These are phyloP conservation scores for Globisporangium canariense DNA, from an alignment of 352 stramenopile genomes.

Conservation along the genomic window DNA sequence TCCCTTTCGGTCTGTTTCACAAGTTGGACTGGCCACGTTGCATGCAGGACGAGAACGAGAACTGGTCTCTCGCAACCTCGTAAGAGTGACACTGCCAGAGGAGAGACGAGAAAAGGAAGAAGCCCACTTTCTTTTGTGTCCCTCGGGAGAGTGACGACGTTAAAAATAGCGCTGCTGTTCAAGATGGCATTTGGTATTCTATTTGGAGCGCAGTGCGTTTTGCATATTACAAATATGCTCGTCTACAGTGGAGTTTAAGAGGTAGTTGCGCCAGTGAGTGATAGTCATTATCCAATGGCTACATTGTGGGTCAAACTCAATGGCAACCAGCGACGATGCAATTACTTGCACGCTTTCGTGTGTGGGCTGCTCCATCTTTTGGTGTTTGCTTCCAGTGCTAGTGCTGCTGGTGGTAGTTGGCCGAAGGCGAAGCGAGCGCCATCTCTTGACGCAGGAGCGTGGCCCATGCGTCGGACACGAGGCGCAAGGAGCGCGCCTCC, in stretches of 20 bases:
- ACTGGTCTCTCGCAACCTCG: background rate
- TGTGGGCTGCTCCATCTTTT: no score
- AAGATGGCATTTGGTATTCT: background rate
- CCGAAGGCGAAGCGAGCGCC: background rate
- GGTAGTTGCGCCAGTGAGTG: background rate
- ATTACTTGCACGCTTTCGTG: background rate
- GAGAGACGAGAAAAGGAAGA: no score
- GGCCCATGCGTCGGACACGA: constrained; percentile 34
- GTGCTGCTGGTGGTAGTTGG: background rate
- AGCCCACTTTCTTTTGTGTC: no score
- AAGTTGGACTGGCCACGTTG: background rate
- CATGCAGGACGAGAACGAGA: background rate
- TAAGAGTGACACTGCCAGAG: no score
- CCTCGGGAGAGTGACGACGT: background rate
- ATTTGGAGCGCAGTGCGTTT: background rate
- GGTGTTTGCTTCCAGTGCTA: background rate
- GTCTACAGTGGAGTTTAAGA: no score
- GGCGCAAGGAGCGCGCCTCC: constrained; percentile 9
- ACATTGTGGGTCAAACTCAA: background rate
- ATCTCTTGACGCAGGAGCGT: constrained; percentile 34
- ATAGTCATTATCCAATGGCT: background rate
- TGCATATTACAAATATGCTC: background rate
- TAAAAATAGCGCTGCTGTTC: background rate
- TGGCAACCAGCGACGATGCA: background rate
- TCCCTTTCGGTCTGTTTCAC: background rate